Conservation (phyloP, 352 stramenopile species). For the Globisporangium takayamanum region DNA sequence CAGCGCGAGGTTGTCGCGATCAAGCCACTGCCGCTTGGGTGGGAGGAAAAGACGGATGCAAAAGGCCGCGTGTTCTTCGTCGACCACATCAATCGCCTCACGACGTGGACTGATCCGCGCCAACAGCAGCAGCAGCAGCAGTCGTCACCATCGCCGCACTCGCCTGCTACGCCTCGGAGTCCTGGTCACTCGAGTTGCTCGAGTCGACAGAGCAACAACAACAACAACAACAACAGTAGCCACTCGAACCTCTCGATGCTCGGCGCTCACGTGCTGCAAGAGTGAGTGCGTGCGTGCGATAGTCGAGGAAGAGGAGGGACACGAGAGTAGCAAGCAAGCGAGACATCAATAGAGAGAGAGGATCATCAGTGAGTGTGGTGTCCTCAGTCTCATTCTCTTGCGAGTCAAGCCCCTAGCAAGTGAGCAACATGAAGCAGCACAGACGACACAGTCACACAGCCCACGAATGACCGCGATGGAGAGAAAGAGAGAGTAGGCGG, state of each 20-base stretch:
- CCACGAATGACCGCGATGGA: too few species aligned
- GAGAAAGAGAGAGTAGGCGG: too few species aligned
- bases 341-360: too few species aligned
- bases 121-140: not conserved
- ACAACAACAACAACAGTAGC: conserved; percentile 1
- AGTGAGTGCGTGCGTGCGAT: not conserved
- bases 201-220: conserved; percentile 7
- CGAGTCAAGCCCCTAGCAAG: too few species aligned
- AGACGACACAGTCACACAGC: too few species aligned
- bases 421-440: too few species aligned
- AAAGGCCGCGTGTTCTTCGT: conserved; percentile 71
- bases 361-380: too few species aligned
- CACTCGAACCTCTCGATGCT: conserved; percentile 13
- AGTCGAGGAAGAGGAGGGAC: not conserved
- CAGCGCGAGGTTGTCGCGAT: not conserved
- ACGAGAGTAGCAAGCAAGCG: not conserved
- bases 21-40: conserved; percentile 46
- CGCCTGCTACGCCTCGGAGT: not conserved
- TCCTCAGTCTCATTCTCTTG: too few species aligned
- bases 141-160: not conserved
- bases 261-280: conserved; percentile 7
- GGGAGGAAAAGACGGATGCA: conserved; percentile 61
- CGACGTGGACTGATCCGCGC: conserved; percentile 62
- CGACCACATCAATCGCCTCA: conserved; percentile 68
- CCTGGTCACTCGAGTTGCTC: not conserved